Evolutionary conservation across 306 rosid species (phyloP).

Genomic region (Inga oerstediana): DNA sequence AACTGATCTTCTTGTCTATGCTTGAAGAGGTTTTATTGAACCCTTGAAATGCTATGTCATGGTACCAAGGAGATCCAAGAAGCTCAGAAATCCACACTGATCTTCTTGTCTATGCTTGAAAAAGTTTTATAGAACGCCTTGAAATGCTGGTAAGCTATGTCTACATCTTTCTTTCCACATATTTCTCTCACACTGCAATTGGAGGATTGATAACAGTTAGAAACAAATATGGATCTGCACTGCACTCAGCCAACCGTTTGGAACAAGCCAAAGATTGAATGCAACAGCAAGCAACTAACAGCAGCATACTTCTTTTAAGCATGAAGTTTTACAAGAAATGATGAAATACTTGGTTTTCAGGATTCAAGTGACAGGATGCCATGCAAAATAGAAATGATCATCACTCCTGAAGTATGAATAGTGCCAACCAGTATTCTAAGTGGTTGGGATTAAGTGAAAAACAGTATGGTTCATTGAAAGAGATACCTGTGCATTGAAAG

Average conservation of each 20-base stretch:
- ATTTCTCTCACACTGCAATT: slow-evolving; percentile 84
- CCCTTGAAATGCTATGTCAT: slow-evolving; percentile 63
- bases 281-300: slow-evolving; percentile 28
- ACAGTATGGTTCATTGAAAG: not conserved
- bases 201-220: not conserved
- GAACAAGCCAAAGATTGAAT: not conserved
- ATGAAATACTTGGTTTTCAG: not conserved
- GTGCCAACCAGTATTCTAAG: not conserved
- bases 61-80: slow-evolving; percentile 6
- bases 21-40: slow-evolving; percentile 74
- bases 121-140: slow-evolving; percentile 83
- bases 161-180: slow-evolving; percentile 91
- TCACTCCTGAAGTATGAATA: not conserved
- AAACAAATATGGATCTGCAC: slow-evolving; percentile 46
- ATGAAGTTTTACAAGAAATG: not conserved
- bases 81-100: slow-evolving; percentile 64
- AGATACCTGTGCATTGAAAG: slow-evolving; percentile 97
- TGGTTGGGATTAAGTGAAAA: not conserved
- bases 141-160: slow-evolving; percentile 89
- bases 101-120: slow-evolving; percentile 75
- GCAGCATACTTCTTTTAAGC: slow-evolving; percentile 2
- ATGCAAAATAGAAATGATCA: not conserved
- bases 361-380: not conserved
- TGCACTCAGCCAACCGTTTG: not conserved
- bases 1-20: slow-evolving; percentile 67